Base-by-base conservation (phyloP, 352 stramenopile genomes). In the Globisporangium perplexum region DNA sequence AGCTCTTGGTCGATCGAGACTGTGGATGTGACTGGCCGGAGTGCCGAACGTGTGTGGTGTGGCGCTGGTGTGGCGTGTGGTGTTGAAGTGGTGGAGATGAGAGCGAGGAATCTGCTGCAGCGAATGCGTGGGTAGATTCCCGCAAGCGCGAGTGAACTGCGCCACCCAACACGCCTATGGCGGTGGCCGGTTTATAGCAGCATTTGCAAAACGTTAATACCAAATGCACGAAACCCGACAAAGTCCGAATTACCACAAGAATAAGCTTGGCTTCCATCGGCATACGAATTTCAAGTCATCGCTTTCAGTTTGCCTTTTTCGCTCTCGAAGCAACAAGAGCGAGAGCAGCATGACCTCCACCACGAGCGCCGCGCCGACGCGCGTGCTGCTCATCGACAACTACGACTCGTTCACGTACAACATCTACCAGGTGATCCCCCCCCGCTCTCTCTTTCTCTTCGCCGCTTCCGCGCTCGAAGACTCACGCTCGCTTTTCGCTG, bases 361-460 rank as follows among this genome's bases (percentile, higher is more conserved):
- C 18, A 20, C 30, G 8, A 20, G n/a, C 62, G 63, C 69, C 26
- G 26, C 26, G 26, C 26, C 26, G 45, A 90, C 74, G 23, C 79
- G 77, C 53, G 85, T 95, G 62, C 66, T 95, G 48, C 70, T 95
- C 51, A 89, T 95, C 69, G 85, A 95, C 73, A 95, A 95, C 66
- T 95, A 95, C 53, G 85, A 95, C 76, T 95, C 85, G 58, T 95
- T 95, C 74, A 93, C 83, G 65, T 95, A 95, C 77, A 95, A 95
- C 66, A 79, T 95, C 61, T 93, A 81, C 66, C 83, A 93, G 74
- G 80, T 87, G 43, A n/a, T n/a, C n/a, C n/a, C n/a, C 24, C 59
- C 17, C 3, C 6, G 26, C 15, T 47, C 18, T 14, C 47, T 17
- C 3, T 24, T 43, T 4, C 15, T 12, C 17, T 7, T n/a, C 10